Percentiles rank a stretch among this genome's conserved stretches.
phyloP scores from a whole-genome alignment of 2,329 filamentous ascomycete genomes.

The Xylaria polymorpha region DNA sequence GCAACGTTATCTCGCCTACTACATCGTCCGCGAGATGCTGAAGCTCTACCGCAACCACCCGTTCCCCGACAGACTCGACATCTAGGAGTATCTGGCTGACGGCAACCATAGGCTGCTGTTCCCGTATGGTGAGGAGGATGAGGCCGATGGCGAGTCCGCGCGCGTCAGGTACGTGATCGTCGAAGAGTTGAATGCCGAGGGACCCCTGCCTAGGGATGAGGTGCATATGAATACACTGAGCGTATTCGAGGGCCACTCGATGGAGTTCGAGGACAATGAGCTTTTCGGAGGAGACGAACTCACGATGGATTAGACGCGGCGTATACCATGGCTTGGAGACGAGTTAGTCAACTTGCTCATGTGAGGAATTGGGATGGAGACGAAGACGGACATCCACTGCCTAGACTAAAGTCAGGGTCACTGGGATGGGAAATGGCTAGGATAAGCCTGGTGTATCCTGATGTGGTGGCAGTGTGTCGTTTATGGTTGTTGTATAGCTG shows the following conservation, averaged over 20 bases:
- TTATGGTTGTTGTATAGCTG: neutral
- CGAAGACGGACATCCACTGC: neutral
- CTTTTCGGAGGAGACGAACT: too few species aligned
- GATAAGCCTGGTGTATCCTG: neutral
- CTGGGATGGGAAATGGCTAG: neutral
- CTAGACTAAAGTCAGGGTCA: neutral
- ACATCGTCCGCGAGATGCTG: conserved; percentile 19
- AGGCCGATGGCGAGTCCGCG: neutral
- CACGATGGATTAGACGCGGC: too few species aligned
- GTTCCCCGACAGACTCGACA: conserved; percentile 22
- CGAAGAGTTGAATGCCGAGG: neutral
- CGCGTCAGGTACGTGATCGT: neutral
- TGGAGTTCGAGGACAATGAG: too few species aligned
- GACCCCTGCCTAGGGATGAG: neutral
- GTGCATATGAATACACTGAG: too few species aligned
- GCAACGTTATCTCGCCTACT: conserved; percentile 10
- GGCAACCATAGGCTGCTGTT: neutral
- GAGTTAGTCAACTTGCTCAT: neutral
- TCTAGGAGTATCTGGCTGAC: neutral
- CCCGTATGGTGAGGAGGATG: conserved; percentile 1
- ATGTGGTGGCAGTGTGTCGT: neutral
- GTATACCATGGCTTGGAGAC: too few species aligned
- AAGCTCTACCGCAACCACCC: conserved; percentile 16
- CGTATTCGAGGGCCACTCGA: too few species aligned
- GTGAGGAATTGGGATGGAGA: neutral